Percentiles rank a stretch among this genome's conserved stretches.
phyloP scores from a whole-genome alignment of 192 early-diverging fungal genomes.

The Hyaloraphidium curvatum region DNA sequence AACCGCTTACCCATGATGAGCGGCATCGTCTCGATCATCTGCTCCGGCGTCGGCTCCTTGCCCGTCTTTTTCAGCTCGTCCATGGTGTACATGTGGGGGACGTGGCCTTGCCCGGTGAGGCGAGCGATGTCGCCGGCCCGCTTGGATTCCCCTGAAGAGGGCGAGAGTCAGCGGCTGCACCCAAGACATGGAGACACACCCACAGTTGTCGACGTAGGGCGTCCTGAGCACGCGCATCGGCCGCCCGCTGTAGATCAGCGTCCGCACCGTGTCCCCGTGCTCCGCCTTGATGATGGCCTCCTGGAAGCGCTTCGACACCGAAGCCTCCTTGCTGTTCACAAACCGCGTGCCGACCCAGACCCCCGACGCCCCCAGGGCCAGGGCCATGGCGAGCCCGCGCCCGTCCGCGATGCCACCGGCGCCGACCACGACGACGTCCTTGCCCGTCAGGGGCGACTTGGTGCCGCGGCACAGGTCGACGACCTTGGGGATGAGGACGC shows the following conservation, averaged over 20 bases:
- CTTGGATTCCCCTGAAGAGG: background rate
- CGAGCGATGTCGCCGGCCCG: background rate
- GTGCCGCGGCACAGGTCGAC: conserved; percentile 22
- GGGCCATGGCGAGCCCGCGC: conserved; percentile 22
- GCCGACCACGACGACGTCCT: conserved; percentile 19
- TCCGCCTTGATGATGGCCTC: conserved; percentile 16
- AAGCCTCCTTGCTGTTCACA: conserved; percentile 20
- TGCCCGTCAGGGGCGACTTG: conserved; percentile 15
- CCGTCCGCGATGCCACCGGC: conserved; percentile 27
- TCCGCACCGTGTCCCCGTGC: conserved; percentile 2
- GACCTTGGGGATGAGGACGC: conserved; percentile 21
- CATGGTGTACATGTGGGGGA: background rate
- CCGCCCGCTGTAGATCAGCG: conserved; percentile 19
- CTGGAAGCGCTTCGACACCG: conserved; percentile 18
- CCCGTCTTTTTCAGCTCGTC: conserved; percentile 4
- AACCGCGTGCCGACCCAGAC: conserved; percentile 28
- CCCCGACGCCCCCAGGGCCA: conserved; percentile 18
- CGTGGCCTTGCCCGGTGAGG: background rate
- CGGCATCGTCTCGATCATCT: conserved; percentile 8
- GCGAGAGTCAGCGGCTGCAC: background rate
- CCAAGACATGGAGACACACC: background rate
- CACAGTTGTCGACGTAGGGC: background rate
- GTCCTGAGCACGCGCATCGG: conserved; percentile 20
- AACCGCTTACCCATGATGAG: too few relatives aligned
- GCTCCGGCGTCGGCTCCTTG: background rate